Evolutionary conservation across 169 alveolate species (phyloP), one percentile per base, ranked within the genome.

Genomic region (Sarcocystis neurona): DNA sequence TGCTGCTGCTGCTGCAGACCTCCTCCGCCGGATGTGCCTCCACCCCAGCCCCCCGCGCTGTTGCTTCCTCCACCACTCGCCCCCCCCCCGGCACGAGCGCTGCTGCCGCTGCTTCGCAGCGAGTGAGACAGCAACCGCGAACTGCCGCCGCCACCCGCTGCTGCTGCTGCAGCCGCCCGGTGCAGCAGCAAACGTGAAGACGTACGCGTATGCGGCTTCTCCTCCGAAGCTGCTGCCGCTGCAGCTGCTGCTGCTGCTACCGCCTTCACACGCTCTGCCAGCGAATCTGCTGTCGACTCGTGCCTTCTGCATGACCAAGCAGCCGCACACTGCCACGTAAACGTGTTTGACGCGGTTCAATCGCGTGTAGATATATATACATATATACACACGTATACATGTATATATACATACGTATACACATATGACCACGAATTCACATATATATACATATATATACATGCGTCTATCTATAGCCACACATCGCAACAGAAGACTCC

Each of bases 211-310:
- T 72, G 82, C 6, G 82, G 82, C 82, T 72, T 72, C 47, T 72
- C 82, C 34, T 72, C 82, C 15, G n/a, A n/a, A n/a, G n/a, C n/a
- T 53, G 87, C 87, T 50, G 82, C 34, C 32, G 89, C 80, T 39
- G 82, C 89, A 32, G 84, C 89, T 37, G 89, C 89, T 27, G 90
- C 90, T 32, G 70, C 46, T 2, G 37, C 85, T 27, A 82, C 44
- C 1, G 79, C 32, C 79, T 82, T 66, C 30, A 82, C 46, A n/a
- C 78, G 85, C 48, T 85, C 90, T 8, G 46, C 56, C 34, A 53
- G 60, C 37, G 68, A 32, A 70, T 85, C 90, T 43, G 90, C 90
- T 41, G 90, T 79, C 39, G 90, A 50, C 30, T 32, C 75, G 37
- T 85, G 85, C 66, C 46, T 39, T 30, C 90, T 85, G 78, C 39